Base-by-base conservation (phyloP, 2,329 filamentous ascomycete species). In the Hypoxylon rubiginosum region DNA sequence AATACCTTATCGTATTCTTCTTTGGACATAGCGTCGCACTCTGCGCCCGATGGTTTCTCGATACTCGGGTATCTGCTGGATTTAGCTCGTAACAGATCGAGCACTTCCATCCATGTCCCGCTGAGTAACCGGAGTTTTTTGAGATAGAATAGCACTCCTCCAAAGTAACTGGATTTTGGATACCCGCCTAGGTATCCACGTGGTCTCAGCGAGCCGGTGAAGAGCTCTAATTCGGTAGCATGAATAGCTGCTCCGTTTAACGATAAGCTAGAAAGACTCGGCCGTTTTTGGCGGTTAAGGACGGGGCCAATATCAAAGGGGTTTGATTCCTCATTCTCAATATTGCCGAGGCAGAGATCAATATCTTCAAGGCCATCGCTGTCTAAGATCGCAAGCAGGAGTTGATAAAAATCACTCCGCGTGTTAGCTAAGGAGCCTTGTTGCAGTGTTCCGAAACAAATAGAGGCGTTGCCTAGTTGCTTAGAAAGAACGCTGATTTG, bases 51-150 rank as follows among this genome's bases (percentile, higher is more conserved):
- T 43, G n/a, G 39, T 19, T 3, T 19, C 39, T 19, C n/a, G n/a
- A 43, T 17, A 19, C n/a, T 43, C 3, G 39, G 3, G 10, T 19
- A 3, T 1, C 1, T 4, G 39, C 13, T 11, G 19, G 39, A 43
- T 43, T 43, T 43, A 43, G 39, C n/a, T 19, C n/a, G n/a, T 43
- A 43, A 43, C n/a, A 43, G n/a, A 19, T 43, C 39, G 39, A 43
- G 39, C 17, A 17, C 39, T 43, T 9, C 17, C 39, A 4, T 11
- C 39, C 39, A 43, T 10, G 39, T 43, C n/a, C 39, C 39, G 19
- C 39, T 8, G 17, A 43, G n/a, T 43, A 43, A 19, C 3, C n/a
- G 39, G n/a, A 43, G 1, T 19, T 9, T 9, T 2, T 9, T n/a
- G 8, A 43, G 39, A 17, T 19, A 4, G 39, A 43, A 43, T 19